Base-by-base conservation (phyloP, 306 rosid genomes). In the Sphenostylis stenocarpa region DNA sequence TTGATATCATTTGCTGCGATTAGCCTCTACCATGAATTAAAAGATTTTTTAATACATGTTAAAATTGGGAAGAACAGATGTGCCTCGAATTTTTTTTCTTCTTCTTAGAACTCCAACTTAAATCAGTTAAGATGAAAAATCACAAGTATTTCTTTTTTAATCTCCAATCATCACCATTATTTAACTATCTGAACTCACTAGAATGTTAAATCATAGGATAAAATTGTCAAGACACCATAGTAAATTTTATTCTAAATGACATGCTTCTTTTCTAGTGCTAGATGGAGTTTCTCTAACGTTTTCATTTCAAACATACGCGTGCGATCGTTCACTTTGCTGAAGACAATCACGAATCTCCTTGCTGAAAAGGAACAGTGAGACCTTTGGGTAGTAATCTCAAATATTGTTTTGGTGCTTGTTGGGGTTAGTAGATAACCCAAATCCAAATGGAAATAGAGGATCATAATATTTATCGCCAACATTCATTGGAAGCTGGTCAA, bases 401-500 rank as follows among this genome's bases (percentile, higher is more conserved):
- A 38, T 3, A 8, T 58, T 29, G 4, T 66, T 66, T 77, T 26
- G 41, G 6, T 53, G 48, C 70, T 84, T 77, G 16, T 70, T 80
- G 29, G 85, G 81, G 77, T 86, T 63, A n/a, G 93, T 91, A 19
- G 90, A 86, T 77, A 91, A 81, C 55, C 96, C 97, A 73, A 86
- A 91, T 20, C 93, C 95, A 74, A 93, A 93, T 10, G 97, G 89
- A 80, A 88, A 89, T 3, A 91, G 76, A 68, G 95, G 95, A 71
- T 93, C 93, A 66, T 89, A 93, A 79, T 90, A 90, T 56, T 77
- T 31, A 69, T 93, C 98, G 6, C 93, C 96, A 10, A 89, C 91
- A 68, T 88, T 89, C 95, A 93, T 91, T 0, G 98, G 95, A 21
- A 93, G 97, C 75, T 93, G 96, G 65, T 93, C 85, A 10, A 88